phyloP scores from a whole-genome alignment of 345 rosid species.

The Mangifera indica region DNA sequence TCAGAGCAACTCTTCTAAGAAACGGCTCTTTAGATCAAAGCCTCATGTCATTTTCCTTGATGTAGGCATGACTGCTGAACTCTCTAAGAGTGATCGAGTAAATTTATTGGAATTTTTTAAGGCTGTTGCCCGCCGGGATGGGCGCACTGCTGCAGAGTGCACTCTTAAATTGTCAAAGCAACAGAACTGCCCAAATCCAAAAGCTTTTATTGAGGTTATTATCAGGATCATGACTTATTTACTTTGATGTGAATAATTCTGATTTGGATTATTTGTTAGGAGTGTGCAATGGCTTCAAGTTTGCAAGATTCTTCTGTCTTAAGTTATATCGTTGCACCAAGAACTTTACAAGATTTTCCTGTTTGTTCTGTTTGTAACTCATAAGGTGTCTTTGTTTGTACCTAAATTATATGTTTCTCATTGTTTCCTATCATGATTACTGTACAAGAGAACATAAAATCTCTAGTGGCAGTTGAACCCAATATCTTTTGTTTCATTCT shows the following conservation, averaged over 20 bases:
- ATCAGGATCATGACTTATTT: conserved; percentile 2
- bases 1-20: conserved; percentile 53
- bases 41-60: conserved; percentile 96
- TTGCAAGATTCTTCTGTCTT: background rate
- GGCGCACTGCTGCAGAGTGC: conserved; percentile 83
- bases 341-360: background rate
- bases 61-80: conserved; percentile 99
- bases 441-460: too few species aligned
- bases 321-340: background rate
- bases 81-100: conserved; percentile 71
- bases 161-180: conserved; percentile 75
- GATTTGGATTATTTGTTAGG: background rate
- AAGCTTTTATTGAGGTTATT: conserved; percentile 69
- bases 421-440: background rate
- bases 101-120: conserved; percentile 86
- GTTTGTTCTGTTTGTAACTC: background rate
- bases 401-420: background rate
- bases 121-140: conserved; percentile 92
- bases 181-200: conserved; percentile 90
- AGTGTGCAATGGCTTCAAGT: background rate
- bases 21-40: conserved; percentile 68
- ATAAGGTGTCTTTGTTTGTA: background rate
- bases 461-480: too few species aligned
- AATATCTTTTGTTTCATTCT: background rate
- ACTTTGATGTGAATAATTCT: conserved; percentile 1